These are phyloP conservation scores for Nicotiana noctiflora DNA, from an alignment of 257 asterid species.

Conservation along the genomic window DNA sequence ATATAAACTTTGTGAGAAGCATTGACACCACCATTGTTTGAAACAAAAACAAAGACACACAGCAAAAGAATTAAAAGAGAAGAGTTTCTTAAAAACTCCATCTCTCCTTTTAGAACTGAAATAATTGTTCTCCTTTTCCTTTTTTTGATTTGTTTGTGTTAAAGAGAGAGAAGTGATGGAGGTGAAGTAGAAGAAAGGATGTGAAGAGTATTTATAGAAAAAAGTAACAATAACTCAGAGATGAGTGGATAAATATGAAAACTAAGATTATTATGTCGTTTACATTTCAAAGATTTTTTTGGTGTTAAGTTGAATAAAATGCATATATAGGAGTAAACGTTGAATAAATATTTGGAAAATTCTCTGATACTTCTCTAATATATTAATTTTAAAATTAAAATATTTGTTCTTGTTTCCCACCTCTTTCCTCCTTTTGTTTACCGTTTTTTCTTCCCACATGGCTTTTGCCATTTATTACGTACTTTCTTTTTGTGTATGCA, in stretches of 20 bases:
- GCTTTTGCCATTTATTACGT: neutral
- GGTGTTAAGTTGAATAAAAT: neutral
- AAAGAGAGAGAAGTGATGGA: neutral
- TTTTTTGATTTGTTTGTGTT: neutral
- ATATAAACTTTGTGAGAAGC: constrained; percentile 21
- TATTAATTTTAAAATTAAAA: neutral
- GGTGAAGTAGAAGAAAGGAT: neutral
- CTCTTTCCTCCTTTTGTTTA: neutral
- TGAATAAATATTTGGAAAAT: neutral
- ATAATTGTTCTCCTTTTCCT: too few relatives aligned
- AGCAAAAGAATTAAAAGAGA: constrained; percentile 1
- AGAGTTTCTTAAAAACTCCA: neutral
- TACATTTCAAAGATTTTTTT: neutral
- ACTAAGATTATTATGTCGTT: neutral
- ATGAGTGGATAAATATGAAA: neutral
- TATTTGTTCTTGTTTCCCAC: neutral
- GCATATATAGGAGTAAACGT: neutral
- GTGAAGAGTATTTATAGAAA: neutral
- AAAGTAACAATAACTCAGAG: neutral
- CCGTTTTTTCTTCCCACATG: neutral
- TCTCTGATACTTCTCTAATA: neutral
- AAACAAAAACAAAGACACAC: neutral
- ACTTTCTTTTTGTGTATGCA: neutral
- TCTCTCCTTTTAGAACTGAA: neutral
- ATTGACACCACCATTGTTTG: constrained; percentile 12